Percentiles rank a stretch among this genome's conserved stretches.
phyloP scores from a whole-genome alignment of 495 filamentous ascomycete species.

The Aspergillus sparsus region DNA sequence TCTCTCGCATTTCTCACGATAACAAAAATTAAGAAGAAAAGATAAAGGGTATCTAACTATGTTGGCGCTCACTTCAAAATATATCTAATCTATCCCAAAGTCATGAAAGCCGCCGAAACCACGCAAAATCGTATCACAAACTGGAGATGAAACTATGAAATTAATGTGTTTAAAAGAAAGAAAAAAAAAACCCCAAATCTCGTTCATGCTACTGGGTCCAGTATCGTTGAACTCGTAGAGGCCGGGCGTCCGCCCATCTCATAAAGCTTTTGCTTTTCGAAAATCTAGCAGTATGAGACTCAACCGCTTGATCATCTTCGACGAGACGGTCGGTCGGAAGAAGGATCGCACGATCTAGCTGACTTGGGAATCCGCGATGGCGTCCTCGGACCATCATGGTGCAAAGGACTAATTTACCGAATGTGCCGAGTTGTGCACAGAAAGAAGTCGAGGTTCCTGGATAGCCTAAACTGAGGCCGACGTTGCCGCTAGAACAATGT shows the following conservation, averaged over 20 bases:
- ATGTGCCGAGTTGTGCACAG: conserved; percentile 66
- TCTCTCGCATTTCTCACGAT: no score
- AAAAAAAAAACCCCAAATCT: conserved; percentile 3
- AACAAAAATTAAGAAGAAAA: not conserved
- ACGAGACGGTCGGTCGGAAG: conserved; percentile 65
- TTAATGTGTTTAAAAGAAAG: conserved; percentile 9
- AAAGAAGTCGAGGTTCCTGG: conserved; percentile 69
- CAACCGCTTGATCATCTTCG: conserved; percentile 31
- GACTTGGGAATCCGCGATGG: conserved; percentile 86
- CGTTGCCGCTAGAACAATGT: conserved; percentile 61
- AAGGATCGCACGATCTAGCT: conserved; percentile 82
- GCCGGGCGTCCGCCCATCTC: conserved; percentile 7
- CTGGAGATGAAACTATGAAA: not conserved
- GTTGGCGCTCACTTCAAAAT: not conserved
- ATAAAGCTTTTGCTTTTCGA: conserved; percentile 11
- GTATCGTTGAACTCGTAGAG: conserved; percentile 18
- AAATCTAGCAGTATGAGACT: conserved; percentile 1
- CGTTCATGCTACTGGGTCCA: conserved; percentile 10
- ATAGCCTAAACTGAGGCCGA: conserved; percentile 83
- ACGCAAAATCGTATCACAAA: conserved; percentile 15
- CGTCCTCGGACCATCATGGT: conserved; percentile 87
- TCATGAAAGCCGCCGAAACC: not conserved
- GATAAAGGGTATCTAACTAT: not conserved
- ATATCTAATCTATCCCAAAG: not conserved
- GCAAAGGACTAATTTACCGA: conserved; percentile 84